phyloP scores from a whole-genome alignment of 1,284 basidiomycete species.

The Trichosporon inkin region DNA sequence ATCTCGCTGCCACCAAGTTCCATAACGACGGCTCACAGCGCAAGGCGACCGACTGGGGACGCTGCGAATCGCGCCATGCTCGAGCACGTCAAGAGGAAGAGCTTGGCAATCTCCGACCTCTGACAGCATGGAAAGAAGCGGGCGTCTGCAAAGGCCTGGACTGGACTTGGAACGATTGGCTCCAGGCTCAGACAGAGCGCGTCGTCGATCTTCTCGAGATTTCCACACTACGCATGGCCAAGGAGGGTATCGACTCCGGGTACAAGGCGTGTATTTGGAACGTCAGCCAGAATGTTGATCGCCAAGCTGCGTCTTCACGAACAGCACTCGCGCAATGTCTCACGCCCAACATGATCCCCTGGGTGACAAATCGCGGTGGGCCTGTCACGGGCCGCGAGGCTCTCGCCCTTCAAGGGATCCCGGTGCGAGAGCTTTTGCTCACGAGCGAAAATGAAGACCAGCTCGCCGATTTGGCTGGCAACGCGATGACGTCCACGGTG shows the following conservation, averaged over 20 bases:
- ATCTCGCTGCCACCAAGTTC: constrained; percentile 59
- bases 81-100: constrained; percentile 77
- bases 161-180: constrained; percentile 94
- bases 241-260: constrained; percentile 72
- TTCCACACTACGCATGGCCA: constrained; percentile 72
- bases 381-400: constrained; percentile 92
- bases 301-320: constrained; percentile 73
- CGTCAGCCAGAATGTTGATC: constrained; percentile 92
- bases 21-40: constrained; percentile 54
- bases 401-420: constrained; percentile 86
- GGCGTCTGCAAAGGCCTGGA: constrained; percentile 83
- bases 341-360: constrained; percentile 94
- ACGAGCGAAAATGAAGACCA: constrained; percentile 92
- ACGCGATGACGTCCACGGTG: constrained; percentile 95
- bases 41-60: constrained; percentile 69
- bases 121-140: constrained; percentile 91
- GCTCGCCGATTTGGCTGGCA: constrained; percentile 87
- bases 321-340: constrained; percentile 85
- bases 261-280: constrained; percentile 97
- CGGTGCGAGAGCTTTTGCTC: constrained; percentile 82
- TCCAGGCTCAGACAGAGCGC: constrained; percentile 79
- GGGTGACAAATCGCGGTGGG: constrained; percentile 92
- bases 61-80: constrained; percentile 88
- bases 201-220: constrained; percentile 95
- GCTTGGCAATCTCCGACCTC: constrained; percentile 74